Evolutionary conservation across 2,329 filamentous ascomycete genomes (phyloP), one percentile per base, ranked within the genome.

Genomic region (Cyanodermella asteris): DNA sequence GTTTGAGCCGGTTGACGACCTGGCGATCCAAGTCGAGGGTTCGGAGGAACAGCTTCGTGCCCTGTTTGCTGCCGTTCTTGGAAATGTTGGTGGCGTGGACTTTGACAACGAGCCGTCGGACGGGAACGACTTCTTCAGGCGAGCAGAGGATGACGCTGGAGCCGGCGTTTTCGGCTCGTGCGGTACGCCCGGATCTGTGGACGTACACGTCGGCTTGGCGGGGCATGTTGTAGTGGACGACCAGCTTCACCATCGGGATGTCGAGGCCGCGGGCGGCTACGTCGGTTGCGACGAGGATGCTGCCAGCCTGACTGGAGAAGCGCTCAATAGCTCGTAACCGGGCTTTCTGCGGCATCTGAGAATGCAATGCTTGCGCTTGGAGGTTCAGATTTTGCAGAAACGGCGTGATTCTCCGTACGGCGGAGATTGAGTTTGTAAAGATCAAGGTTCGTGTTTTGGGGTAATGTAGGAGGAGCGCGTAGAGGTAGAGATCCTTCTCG

Each of bases 401-500:
- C 1, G 84, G 78, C 0, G 73, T 70, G 8, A 97, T 57, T 18
- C 87, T 77, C 22, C 81, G 73, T 25, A 91, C 84, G 3, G 84
- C 75, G 26, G 76, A 77, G 46, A 97, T 93, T 22, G 82, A 91
- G 52, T 97, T 97, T 15, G 82, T 81, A 46, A 97, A 97, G 23
- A 97, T 69, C 3, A 97, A 59, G 1, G 78, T 81, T 16, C 82
- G 74, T 18, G 72, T 64, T 23, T 72, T 72, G 2, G 77, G 71
- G 42, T 91, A 75, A 28, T 91, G 67, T 3, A 93, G 61, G 0
- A 94, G 60, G 6, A 91, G 58, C 0, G 81, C 64, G 49, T 97
- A 97, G 20, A 94, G 70, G 36, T 84, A 94, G 7, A 97, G 66
- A 46, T 97, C 87, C 61, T 97, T 97, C 44, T 97, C 87, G 50